Evolutionary conservation across 805 yeast species (phyloP), one percentile per base, ranked within the genome.

Genomic region (Tetrapisispora iriomotensis): DNA sequence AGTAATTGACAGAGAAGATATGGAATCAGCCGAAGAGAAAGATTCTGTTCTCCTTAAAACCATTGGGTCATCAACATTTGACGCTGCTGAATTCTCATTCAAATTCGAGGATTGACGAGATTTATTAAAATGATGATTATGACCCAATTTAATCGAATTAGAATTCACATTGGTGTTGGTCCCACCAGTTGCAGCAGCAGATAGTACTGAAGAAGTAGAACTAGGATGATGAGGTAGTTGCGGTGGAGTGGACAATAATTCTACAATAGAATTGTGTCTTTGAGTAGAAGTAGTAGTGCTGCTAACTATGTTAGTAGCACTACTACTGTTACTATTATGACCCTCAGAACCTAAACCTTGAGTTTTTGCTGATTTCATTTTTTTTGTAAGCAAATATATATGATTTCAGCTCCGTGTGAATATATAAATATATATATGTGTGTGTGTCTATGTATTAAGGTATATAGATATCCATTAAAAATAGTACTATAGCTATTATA

Each of bases 201-300:
- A n/a, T n/a, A 32, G 34, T 43, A 15, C 17, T 14, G 36, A 23
- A 8, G 36, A 24, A 3, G 36, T 9, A 15, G 28, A 24, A 8
- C 36, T 28, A 9, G 36, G 36, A 17, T 66, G 47, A 34, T 45
- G 50, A 3, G 61, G 75, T 40, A 80, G 57, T 2, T 80, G 82
- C 2, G 90, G 92, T 0, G 92, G 92, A 4, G 87, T 75, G 13
- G 83, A 75, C 26, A 82, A 62, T 64, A 82, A 62, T 55, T 82
- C 90, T 30, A 79, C 90, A 36, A 82, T 80, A 7, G 87, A 79
- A 0, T 84, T 72, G 46, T 79, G 77, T 46, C 78, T 64, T 13
- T 38, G 40, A 17, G 33, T 27, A 18, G 24, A 23, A 23, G 32
- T n/a, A 8, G 18, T 22, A n/a, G 32, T 14, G 12, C 24, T 35